Evolutionary conservation across 371 early-diverging fungal species (phyloP).

Genomic region (Smittium culicis): DNA sequence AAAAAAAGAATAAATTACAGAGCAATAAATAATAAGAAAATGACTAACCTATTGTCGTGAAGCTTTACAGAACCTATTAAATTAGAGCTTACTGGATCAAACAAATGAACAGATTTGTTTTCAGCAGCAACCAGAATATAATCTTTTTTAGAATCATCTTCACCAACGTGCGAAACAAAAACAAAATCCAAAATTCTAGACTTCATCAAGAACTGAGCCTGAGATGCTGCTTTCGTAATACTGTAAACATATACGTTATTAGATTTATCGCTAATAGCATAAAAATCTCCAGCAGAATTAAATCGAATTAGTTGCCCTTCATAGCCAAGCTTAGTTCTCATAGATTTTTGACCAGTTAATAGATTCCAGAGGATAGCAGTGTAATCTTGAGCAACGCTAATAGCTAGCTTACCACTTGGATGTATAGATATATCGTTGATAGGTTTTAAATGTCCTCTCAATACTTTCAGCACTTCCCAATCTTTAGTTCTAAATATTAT

Average conservation of each 20-base stretch:
- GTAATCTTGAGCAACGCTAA: conserved; percentile 66
- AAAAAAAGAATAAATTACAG: not conserved
- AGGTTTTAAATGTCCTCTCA: conserved; percentile 75
- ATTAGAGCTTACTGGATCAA: conserved; percentile 38
- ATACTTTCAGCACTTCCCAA: conserved; percentile 83
- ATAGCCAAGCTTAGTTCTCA: conserved; percentile 18
- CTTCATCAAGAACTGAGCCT: conserved; percentile 32
- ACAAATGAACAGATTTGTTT: conserved; percentile 55
- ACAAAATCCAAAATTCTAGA: conserved; percentile 38
- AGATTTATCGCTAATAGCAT: conserved; percentile 56
- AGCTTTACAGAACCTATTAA: conserved; percentile 40
- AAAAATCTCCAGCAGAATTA: conserved; percentile 56
- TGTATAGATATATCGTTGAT: conserved; percentile 72
- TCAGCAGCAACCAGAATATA: conserved; percentile 54
- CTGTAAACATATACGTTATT: conserved; percentile 51
- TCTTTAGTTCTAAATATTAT: conserved; percentile 83
- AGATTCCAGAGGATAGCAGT: conserved; percentile 84
- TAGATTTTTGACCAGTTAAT: conserved; percentile 65
- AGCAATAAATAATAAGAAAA: not conserved
- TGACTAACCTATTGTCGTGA: conserved; percentile 34
- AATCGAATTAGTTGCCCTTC: conserved; percentile 29
- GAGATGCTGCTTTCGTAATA: conserved; percentile 16
- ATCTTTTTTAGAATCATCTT: conserved; percentile 23
- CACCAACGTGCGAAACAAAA: conserved; percentile 17
- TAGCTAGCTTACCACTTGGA: conserved; percentile 81